phyloP scores from a whole-genome alignment of 208 protist genomes.

The Leishmania gerbilli region DNA sequence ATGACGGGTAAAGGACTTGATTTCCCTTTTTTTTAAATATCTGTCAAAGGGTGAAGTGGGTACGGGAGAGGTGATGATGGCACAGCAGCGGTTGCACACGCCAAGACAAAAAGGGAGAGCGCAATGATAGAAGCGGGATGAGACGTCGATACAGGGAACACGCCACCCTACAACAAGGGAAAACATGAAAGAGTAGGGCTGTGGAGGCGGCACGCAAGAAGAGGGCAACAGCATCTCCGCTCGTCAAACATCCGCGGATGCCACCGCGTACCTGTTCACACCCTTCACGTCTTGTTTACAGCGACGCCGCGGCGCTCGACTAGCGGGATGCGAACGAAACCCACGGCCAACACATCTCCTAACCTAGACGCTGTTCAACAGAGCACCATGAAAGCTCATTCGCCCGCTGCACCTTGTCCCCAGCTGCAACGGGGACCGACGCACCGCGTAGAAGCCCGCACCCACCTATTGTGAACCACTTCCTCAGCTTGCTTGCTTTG shows the following conservation, averaged over 20 bases:
- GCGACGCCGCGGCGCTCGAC: neutral
- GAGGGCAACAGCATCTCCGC: neutral
- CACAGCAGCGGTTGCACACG: neutral
- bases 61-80: neutral
- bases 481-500: neutral
- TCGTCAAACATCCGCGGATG: neutral
- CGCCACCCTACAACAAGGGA: neutral
- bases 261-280: neutral
- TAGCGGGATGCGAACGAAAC: neutral
- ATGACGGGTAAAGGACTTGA: neutral
- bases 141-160: neutral
- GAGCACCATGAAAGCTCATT: neutral
- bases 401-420: neutral
- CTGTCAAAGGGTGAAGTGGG: neutral
- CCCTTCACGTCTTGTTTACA: neutral
- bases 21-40: no score
- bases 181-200: neutral
- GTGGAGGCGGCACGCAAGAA: neutral
- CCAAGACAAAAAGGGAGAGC: conserved; percentile 7
- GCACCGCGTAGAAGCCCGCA: no score
- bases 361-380: neutral
- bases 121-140: neutral
- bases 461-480: neutral
- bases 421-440: no score
- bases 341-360: neutral